These are phyloP conservation scores for Trichomonascaceae sp. DNA, from an alignment of 1,139 yeast genomes.

Conservation along the genomic window DNA sequence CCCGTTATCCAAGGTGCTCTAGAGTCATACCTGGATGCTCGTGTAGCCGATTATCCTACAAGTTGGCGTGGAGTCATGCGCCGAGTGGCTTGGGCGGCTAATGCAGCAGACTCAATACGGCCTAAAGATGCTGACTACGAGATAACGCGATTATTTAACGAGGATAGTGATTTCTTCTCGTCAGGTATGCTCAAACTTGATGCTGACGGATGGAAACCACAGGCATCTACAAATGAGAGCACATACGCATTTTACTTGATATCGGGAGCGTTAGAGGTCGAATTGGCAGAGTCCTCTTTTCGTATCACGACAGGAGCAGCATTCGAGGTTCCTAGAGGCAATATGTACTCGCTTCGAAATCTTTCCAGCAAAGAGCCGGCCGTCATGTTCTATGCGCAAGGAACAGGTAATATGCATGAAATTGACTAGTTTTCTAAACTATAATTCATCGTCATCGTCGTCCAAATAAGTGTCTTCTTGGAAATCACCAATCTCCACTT, in stretches of 20 bases:
- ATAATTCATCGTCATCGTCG: slow-evolving; percentile 18
- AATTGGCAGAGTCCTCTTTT: slow-evolving; percentile 53
- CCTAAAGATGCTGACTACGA: slow-evolving; percentile 52
- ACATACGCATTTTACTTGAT: slow-evolving; percentile 71
- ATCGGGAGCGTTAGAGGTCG: slow-evolving; percentile 64
- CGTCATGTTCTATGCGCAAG: slow-evolving; percentile 70
- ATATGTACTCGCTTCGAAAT: slow-evolving; percentile 57
- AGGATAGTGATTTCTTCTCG: slow-evolving; percentile 61
- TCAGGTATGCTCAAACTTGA: slow-evolving; percentile 73
- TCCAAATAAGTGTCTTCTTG: slow-evolving; percentile 24
- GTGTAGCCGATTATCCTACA: slow-evolving; percentile 47
- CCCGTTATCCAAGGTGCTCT: neutral
- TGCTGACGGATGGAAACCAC: slow-evolving; percentile 47
- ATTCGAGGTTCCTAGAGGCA: slow-evolving; percentile 74
- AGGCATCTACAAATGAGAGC: slow-evolving; percentile 59
- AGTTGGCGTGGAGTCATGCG: slow-evolving; percentile 41
- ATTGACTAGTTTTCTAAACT: neutral
- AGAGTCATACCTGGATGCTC: neutral
- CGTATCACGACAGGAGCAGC: slow-evolving; percentile 68
- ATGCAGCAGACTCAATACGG: slow-evolving; percentile 44
- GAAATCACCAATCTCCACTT: slow-evolving; percentile 35
- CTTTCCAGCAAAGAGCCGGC: slow-evolving; percentile 49
- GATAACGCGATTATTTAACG: slow-evolving; percentile 62
- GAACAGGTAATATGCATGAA: slow-evolving; percentile 32
- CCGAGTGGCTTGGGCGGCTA: slow-evolving; percentile 66